Evolutionary conservation across 345 rosid genomes (phyloP).

Genomic region (Eucalyptus regnans): DNA sequence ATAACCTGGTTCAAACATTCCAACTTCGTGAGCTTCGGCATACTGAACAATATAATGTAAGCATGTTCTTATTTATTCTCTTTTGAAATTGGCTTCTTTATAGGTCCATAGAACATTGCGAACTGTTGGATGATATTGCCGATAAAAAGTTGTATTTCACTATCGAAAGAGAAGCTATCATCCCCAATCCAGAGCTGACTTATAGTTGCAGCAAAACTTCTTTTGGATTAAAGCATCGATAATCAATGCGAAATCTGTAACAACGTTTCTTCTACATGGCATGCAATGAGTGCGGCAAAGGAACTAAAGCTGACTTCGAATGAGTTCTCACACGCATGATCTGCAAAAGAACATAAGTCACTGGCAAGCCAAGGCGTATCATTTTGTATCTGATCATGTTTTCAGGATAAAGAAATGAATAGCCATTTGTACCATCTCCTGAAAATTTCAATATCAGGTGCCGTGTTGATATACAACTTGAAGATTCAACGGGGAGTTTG

Average conservation of each 20-base stretch:
- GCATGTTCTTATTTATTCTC: too few species aligned
- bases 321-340: too few species aligned
- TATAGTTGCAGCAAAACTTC: background rate
- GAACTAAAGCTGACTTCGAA: background rate
- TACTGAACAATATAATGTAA: background rate
- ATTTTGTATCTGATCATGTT: too few species aligned
- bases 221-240: background rate
- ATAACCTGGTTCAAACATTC: background rate
- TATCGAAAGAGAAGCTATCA: background rate
- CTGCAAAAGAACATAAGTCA: too few species aligned
- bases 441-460: background rate
- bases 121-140: background rate
- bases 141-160: background rate
- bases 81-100: too few species aligned
- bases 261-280: background rate
- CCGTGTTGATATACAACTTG: background rate
- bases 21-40: background rate
- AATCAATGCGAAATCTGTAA: background rate
- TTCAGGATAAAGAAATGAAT: too few species aligned
- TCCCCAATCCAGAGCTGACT: background rate
- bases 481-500: background rate
- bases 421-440: background rate
- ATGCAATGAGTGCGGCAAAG: background rate
- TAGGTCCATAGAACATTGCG: too few species aligned
- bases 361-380: too few species aligned